Conservation (phyloP, 495 filamentous ascomycete species). For the Pyronema domesticum region DNA sequence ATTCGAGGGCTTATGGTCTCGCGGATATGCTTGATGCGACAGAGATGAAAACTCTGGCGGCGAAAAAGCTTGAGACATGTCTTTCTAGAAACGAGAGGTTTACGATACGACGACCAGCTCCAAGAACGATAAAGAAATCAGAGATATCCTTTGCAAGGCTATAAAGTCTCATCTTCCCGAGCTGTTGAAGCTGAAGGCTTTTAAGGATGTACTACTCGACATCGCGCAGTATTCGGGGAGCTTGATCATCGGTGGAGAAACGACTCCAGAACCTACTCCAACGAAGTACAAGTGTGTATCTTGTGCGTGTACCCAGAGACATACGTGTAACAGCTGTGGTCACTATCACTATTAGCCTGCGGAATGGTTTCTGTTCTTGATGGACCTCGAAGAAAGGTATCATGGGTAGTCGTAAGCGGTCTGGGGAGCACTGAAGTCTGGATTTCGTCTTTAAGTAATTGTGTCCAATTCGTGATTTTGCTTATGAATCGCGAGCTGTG, state of each 20-base stretch:
- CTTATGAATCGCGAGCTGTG: no score
- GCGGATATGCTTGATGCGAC: constrained; percentile 1
- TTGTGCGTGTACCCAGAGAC: background rate
- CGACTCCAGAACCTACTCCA: no score
- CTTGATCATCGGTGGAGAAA: background rate
- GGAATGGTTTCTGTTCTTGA: background rate
- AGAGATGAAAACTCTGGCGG: background rate
- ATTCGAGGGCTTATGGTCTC: background rate
- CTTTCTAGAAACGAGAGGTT: background rate
- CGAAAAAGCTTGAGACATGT: background rate
- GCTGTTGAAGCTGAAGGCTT: background rate
- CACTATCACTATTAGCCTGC: background rate
- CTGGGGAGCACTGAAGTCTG: no score
- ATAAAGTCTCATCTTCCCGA: background rate
- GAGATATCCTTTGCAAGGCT: background rate
- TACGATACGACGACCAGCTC: background rate
- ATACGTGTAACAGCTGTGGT: background rate
- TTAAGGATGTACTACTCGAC: background rate
- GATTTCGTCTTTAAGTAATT: no score
- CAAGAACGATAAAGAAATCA: background rate
- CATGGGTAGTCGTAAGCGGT: no score
- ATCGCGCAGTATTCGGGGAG: background rate
- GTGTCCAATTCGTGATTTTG: no score
- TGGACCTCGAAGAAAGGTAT: no score
- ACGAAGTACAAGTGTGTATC: no score